These are phyloP conservation scores for Cercospora sp. DNA, from an alignment of 2,329 filamentous ascomycete species.

Conservation along the genomic window DNA sequence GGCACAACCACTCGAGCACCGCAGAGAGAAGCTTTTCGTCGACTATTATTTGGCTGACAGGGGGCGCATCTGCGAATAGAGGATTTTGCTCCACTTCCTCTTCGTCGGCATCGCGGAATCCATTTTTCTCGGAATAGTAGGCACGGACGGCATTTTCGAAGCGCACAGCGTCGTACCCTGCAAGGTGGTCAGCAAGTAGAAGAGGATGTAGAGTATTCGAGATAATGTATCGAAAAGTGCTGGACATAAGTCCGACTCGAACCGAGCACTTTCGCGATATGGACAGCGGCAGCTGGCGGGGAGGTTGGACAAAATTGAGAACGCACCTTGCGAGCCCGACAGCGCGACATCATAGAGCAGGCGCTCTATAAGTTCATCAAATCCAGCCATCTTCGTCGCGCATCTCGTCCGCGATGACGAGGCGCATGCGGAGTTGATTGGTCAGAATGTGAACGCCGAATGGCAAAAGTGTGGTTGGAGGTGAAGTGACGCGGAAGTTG, in stretches of 20 bases:
- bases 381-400: slow-evolving; percentile 39
- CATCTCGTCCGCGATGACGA: slow-evolving; percentile 18
- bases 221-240: neutral
- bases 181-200: neutral
- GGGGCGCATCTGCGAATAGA: slow-evolving; percentile 32
- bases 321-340: slow-evolving; percentile 59
- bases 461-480: slow-evolving; percentile 8
- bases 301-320: slow-evolving; percentile 8
- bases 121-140: slow-evolving; percentile 40
- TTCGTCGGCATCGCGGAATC: neutral
- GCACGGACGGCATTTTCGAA: slow-evolving; percentile 43
- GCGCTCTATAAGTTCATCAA: slow-evolving; percentile 60
- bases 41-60: slow-evolving; percentile 36
- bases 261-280: slow-evolving; percentile 8
- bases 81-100: slow-evolving; percentile 21
- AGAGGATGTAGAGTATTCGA: neutral
- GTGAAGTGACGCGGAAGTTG: slow-evolving; percentile 7
- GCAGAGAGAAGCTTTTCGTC: slow-evolving; percentile 56
- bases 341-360: slow-evolving; percentile 61
- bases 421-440: neutral
- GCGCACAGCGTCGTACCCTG: slow-evolving; percentile 46
- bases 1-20: slow-evolving; percentile 60
- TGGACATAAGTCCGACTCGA: slow-evolving; percentile 9
- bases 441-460: neutral
- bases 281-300: neutral